Base-by-base conservation (phyloP, 139 green algal species). In the Picochlorum sp. region DNA sequence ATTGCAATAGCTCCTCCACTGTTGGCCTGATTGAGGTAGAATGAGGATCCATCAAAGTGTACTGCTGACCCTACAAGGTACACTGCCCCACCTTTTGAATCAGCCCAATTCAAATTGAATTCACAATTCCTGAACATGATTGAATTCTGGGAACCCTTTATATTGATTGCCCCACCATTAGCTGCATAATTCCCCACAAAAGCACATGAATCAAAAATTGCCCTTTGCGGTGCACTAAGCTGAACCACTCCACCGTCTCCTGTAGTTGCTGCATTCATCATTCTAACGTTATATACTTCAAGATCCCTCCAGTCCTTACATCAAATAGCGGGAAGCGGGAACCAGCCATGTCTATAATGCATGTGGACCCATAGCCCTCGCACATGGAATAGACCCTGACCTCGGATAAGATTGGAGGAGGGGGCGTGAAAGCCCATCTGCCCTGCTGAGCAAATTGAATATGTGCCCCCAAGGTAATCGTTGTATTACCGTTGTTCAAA, bases 261-360 rank as follows among this genome's bases (percentile, higher is more conserved):
- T 55, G 63, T 63, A 15, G 58, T 77, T n/a, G 63, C 70, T 15
- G 61, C 70, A 63, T 72, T 77, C 10, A 71, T 41, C 2, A 77
- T 6, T 45, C 70, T 63, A 38, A 77, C 28, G 44, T 75, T 75
- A 49, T 50, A 54, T 2, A 64, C 16, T 14, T 64, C 14, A 50
- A 70, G 13, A 70, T 70, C 6, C 51, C 47, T 18, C 20, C 51
- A 4, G 21, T 45, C 13, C 24, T 16, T 20, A 64, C 64, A 37
- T 62, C 24, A 21, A 70, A 67, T 16, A 77, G 34, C 5, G 70
- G 70, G 23, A 55, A 61, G 38, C 57, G 62, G 0, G 70, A 45
- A 24, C 57, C 57, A 28, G 49, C 54, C 49, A 77, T 66, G 57
- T 77, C 70, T 5, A 77, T 69, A 30, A 77, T 71, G 57, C 70